Percentiles rank a stretch among this genome's conserved stretches.
Evolutionary conservation across 306 rosid genomes (phyloP).

Genomic region (Senna siamea): DNA sequence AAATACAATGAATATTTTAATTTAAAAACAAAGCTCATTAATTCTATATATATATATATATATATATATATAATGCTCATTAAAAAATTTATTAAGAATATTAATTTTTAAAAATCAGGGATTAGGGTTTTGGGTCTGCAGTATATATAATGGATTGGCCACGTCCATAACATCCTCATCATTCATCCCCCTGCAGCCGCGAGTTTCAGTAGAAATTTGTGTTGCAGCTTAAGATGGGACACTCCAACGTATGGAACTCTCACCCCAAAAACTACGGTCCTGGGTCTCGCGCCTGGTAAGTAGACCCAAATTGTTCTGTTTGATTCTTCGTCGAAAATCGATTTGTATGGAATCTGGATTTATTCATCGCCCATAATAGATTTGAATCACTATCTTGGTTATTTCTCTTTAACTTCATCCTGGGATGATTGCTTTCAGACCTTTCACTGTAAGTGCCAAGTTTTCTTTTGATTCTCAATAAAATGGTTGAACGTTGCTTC

Average conservation of each 20-base stretch:
- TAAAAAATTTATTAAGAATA: too few species aligned
- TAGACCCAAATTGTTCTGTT: not conserved
- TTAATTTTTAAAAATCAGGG: not conserved
- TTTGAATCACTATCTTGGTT: not conserved
- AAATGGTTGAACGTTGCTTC: not conserved
- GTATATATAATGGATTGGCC: not conserved
- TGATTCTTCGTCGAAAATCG: not conserved
- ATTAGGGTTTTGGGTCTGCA: constrained; percentile 50
- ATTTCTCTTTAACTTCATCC: not conserved
- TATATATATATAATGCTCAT: too few species aligned
- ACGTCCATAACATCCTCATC: accelerated
- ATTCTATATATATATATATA: too few species aligned
- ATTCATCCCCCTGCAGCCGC: not conserved
- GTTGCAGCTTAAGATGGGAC: constrained; percentile 55
- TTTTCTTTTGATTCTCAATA: not conserved
- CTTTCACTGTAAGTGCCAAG: not conserved
- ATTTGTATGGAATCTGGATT: not conserved
- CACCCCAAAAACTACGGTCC: constrained; percentile 95
- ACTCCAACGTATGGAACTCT: constrained; percentile 91
- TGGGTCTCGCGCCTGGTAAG: constrained; percentile 90
- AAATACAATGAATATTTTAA: too few species aligned
- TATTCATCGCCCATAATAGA: not conserved
- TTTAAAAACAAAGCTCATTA: too few species aligned
- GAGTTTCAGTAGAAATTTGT: not conserved
- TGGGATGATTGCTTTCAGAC: too few species aligned